A percentile compares a stretch with the other conserved stretches of the same genome.
Conservation (phyloP, 23 red algal genomes). For the Gracilaria vermiculophylla region DNA sequence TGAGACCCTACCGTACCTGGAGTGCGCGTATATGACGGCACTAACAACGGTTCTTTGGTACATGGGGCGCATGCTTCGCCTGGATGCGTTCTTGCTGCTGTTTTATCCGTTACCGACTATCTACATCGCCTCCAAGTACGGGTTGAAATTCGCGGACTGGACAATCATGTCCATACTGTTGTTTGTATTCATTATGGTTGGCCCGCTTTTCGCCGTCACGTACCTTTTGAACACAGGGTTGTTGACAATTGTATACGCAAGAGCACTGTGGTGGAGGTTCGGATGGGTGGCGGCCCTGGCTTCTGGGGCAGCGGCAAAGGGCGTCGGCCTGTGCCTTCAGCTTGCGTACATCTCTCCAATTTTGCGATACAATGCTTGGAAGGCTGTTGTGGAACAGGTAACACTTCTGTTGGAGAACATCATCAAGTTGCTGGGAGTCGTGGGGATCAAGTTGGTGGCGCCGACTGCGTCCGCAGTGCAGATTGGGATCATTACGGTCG, state of each 20-base stretch:
- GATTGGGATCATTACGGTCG: constrained; percentile 22
- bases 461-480: constrained; percentile 10
- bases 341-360: constrained; percentile 28
- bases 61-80: constrained; percentile 54
- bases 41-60: constrained; percentile 58
- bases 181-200: constrained; percentile 50
- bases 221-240: constrained; percentile 59
- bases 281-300: constrained; percentile 6
- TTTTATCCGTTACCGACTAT: constrained; percentile 70
- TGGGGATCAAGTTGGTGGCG: background rate
- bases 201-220: constrained; percentile 40
- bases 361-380: constrained; percentile 63
- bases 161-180: constrained; percentile 35
- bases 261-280: constrained; percentile 31
- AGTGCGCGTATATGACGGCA: constrained; percentile 63
- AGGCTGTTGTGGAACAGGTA: constrained; percentile 43
- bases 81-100: constrained; percentile 73
- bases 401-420: background rate
- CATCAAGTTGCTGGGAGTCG: background rate
- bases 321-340: constrained; percentile 13
- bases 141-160: constrained; percentile 10
- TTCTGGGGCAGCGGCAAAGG: constrained; percentile 36
- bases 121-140: constrained; percentile 53
- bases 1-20: constrained; percentile 40
- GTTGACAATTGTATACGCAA: constrained; percentile 18